Evolutionary conservation across 768 basidiomycete genomes (phyloP).

Genomic region (Tulasnella sp.): DNA sequence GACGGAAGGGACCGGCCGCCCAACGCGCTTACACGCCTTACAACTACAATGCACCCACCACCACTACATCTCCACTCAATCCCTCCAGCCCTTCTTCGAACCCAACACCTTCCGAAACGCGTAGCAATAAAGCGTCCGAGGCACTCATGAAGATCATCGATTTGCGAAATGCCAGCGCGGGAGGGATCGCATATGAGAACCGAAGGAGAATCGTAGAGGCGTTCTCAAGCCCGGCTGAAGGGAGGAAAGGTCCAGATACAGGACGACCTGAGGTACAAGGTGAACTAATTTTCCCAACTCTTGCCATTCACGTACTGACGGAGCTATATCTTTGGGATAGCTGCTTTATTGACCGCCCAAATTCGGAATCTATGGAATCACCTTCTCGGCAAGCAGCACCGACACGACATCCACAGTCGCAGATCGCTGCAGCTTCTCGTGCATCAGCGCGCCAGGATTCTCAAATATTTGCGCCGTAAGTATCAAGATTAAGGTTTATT

Average conservation of each 20-base stretch:
- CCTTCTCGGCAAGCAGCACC: conserved; percentile 40
- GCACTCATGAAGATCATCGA: conserved; percentile 62
- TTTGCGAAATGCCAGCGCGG: conserved; percentile 77
- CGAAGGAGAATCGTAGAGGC: conserved; percentile 61
- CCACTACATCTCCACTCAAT: too few species aligned
- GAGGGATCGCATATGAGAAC: conserved; percentile 82
- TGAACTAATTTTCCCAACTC: conserved; percentile 28
- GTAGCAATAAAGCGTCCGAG: conserved; percentile 14
- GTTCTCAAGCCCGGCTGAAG: conserved; percentile 50
- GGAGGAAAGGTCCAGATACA: conserved; percentile 40
- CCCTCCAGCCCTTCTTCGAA: too few species aligned
- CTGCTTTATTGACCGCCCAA: conserved; percentile 73
- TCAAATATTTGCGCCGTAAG: conserved; percentile 60
- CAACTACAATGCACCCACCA: too few species aligned
- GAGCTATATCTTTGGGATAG: conserved; percentile 39
- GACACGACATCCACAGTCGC: conserved; percentile 63
- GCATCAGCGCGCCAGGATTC: conserved; percentile 70
- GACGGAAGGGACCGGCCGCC: too few species aligned
- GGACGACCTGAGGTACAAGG: conserved; percentile 89
- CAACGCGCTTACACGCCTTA: too few species aligned
- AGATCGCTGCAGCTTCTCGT: conserved; percentile 67
- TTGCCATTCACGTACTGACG: background rate
- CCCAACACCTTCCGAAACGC: too few species aligned
- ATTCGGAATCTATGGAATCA: conserved; percentile 79
- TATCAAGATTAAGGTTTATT: background rate